These are phyloP conservation scores for Cyphellophora europaea DNA, from an alignment of 2,329 filamentous ascomycete genomes.

Conservation along the genomic window DNA sequence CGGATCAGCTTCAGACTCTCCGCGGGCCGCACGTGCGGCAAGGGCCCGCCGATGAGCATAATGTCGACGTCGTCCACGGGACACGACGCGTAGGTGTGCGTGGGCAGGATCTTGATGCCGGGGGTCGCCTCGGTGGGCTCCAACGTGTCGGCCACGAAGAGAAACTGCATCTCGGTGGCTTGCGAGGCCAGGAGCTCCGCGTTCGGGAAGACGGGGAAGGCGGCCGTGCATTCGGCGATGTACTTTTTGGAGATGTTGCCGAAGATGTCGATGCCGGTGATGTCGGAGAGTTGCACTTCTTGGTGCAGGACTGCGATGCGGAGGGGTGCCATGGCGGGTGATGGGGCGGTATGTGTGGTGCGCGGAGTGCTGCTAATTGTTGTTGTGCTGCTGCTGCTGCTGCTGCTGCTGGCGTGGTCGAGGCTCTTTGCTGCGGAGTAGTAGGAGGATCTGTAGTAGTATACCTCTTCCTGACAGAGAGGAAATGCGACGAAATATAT, in stretches of 20 bases:
- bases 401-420: too few species aligned
- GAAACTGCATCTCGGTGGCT: constrained; percentile 26
- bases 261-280: constrained; percentile 31
- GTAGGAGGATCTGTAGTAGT: too few species aligned
- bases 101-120: constrained; percentile 26
- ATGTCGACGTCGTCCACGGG: constrained; percentile 35
- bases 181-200: constrained; percentile 14
- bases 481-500: too few species aligned
- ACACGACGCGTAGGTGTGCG: constrained; percentile 30
- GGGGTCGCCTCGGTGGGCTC: constrained; percentile 24
- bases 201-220: constrained; percentile 13
- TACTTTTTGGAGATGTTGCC: constrained; percentile 19
- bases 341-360: too few species aligned
- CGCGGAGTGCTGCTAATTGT: too few species aligned
- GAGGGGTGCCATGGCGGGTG: constrained; percentile 17
- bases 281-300: constrained; percentile 29
- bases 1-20: constrained; percentile 27
- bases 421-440: too few species aligned
- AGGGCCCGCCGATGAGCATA: constrained; percentile 29
- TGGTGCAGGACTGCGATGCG: constrained; percentile 33
- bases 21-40: constrained; percentile 22
- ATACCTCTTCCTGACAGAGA: too few species aligned
- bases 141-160: constrained; percentile 28
- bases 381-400: too few species aligned
- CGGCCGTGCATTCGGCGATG: constrained; percentile 19